A percentile compares a stretch with the other conserved stretches of the same genome.
Conservation (phyloP, 2,329 filamentous ascomycete species). For the Colletotrichum salicis region DNA sequence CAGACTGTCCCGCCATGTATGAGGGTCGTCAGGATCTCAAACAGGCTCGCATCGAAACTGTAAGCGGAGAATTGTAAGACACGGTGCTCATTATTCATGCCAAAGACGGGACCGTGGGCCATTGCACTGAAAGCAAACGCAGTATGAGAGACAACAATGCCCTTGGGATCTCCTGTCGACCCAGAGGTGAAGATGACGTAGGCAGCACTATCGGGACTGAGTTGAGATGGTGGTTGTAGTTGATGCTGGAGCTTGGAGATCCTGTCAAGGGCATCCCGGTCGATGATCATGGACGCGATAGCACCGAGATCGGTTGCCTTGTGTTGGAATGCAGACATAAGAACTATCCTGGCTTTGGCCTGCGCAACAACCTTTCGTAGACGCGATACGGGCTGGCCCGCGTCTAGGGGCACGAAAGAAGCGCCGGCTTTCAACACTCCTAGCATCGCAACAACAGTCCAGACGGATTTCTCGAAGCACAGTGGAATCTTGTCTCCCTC, state of each 20-base stretch:
- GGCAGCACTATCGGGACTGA: slow-evolving; percentile 34
- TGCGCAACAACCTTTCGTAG: slow-evolving; percentile 1
- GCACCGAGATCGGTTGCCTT: slow-evolving; percentile 20
- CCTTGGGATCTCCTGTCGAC: slow-evolving; percentile 60
- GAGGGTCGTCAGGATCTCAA: slow-evolving; percentile 50
- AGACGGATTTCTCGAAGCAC: slow-evolving; percentile 31
- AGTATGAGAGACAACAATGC: slow-evolving; percentile 48
- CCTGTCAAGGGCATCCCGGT: slow-evolving; percentile 50
- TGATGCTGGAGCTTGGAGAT: neutral
- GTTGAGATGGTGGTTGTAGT: neutral
- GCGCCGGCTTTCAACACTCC: slow-evolving; percentile 23
- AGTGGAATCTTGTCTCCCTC: neutral
- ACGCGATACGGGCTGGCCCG: slow-evolving; percentile 20
- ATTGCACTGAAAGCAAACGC: slow-evolving; percentile 37
- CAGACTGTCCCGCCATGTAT: slow-evolving; percentile 51
- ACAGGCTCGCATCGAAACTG: slow-evolving; percentile 51
- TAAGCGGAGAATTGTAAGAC: slow-evolving; percentile 45
- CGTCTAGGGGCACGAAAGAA: slow-evolving; percentile 23
- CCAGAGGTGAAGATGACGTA: slow-evolving; percentile 54
- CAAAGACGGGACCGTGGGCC: slow-evolving; percentile 28
- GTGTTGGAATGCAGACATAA: slow-evolving; percentile 6
- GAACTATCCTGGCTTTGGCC: neutral
- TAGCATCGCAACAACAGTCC: slow-evolving; percentile 23
- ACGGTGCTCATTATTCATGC: slow-evolving; percentile 9
- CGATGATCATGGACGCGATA: neutral